These are phyloP conservation scores for Mucor racemosus DNA, from an alignment of 371 early-diverging fungal genomes.

Conservation along the genomic window DNA sequence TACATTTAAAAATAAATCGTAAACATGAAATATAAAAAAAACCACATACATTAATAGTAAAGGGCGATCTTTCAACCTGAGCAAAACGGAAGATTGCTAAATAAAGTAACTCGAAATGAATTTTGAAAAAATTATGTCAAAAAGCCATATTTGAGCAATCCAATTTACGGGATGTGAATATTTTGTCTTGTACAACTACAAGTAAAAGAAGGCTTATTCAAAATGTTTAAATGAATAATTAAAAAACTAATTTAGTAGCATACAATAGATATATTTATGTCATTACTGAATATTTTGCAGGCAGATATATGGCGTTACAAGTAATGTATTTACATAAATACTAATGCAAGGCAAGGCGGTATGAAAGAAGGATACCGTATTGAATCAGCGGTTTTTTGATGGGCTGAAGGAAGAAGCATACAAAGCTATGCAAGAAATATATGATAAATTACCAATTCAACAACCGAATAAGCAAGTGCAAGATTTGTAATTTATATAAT, in stretches of 20 bases:
- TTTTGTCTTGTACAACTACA: neutral
- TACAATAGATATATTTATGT: neutral
- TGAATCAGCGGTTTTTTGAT: no score
- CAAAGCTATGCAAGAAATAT: no score
- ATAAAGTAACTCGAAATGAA: neutral
- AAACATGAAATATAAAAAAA: neutral
- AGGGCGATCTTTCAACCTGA: neutral
- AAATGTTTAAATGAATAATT: neutral
- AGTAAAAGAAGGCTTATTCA: neutral
- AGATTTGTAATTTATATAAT: neutral
- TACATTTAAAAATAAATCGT: neutral
- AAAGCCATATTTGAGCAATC: slow-evolving; percentile 9
- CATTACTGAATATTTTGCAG: neutral
- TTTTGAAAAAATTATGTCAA: neutral
- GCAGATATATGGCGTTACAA: no score
- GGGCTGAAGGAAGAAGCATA: no score
- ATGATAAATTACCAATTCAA: no score
- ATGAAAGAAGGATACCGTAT: no score
- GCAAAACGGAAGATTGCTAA: neutral
- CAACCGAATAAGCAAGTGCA: no score
- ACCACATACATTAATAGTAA: neutral
- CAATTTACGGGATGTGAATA: neutral
- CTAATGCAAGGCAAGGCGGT: no score
- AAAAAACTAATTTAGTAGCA: neutral
- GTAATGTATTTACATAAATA: no score